A percentile compares a stretch with the other conserved stretches of the same genome.
phyloP scores from a whole-genome alignment of 495 filamentous ascomycete genomes.

The Xylaria palmicola region DNA sequence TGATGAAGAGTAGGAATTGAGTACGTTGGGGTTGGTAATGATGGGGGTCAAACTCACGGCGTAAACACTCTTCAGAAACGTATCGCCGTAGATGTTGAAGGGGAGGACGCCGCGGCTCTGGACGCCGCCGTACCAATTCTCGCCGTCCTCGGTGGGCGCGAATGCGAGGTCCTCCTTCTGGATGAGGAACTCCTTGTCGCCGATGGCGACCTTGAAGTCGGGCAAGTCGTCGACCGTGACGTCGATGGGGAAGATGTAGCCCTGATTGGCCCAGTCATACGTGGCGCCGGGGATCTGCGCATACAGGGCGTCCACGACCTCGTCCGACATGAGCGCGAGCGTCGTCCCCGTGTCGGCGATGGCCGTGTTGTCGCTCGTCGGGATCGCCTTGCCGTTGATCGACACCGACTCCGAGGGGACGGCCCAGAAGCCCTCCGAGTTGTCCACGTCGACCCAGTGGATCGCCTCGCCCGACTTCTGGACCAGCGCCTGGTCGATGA shows the following conservation, averaged over 20 bases:
- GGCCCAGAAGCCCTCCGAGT: slow-evolving; percentile 70
- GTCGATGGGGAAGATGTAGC: slow-evolving; percentile 63
- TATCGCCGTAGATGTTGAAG: slow-evolving; percentile 74
- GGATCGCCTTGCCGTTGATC: slow-evolving; percentile 59
- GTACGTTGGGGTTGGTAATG: too few relatives aligned
- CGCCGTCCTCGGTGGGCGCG: slow-evolving; percentile 55
- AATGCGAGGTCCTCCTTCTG: slow-evolving; percentile 74
- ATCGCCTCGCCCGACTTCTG: slow-evolving; percentile 55
- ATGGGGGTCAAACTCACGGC: too few relatives aligned
- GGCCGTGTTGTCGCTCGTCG: slow-evolving; percentile 64
- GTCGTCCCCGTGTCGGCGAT: slow-evolving; percentile 81
- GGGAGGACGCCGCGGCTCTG: slow-evolving; percentile 65
- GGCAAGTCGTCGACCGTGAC: slow-evolving; percentile 62
- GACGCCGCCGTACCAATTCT: slow-evolving; percentile 69
- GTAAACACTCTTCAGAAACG: slow-evolving; percentile 74
- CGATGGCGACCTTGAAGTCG: slow-evolving; percentile 65
- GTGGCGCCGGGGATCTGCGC: slow-evolving; percentile 63
- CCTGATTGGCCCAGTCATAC: slow-evolving; percentile 64
- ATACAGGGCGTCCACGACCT: slow-evolving; percentile 66
- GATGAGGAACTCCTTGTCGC: slow-evolving; percentile 61
- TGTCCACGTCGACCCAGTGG: slow-evolving; percentile 65
- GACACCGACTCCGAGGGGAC: slow-evolving; percentile 60
- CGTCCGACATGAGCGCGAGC: slow-evolving; percentile 67
- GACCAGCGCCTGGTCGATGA: slow-evolving; percentile 65
- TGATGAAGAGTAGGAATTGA: too few relatives aligned